A percentile compares a stretch with the other conserved stretches of the same genome.
Conservation (phyloP, 257 asterid species). For the Paraleonurus japonicus region DNA sequence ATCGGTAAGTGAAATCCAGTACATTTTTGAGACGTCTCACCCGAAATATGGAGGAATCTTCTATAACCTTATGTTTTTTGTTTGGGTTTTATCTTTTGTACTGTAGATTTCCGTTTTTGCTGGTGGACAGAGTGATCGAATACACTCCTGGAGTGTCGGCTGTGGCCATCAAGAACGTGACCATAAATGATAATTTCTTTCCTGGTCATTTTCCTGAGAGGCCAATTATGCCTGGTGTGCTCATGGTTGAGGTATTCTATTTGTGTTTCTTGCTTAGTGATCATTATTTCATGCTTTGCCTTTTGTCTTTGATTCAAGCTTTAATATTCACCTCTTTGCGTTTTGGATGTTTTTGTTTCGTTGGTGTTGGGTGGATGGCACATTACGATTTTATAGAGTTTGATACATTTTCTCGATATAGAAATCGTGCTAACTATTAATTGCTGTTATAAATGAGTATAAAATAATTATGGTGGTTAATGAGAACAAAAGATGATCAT, state of each 20-base stretch:
- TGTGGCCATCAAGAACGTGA: slow-evolving; percentile 89
- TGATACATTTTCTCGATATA: background rate
- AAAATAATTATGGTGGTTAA: too few species aligned
- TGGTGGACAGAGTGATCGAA: slow-evolving; percentile 91
- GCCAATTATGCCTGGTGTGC: slow-evolving; percentile 97
- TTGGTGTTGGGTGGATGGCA: background rate
- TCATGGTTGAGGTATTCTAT: slow-evolving; percentile 78
- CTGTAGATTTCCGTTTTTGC: slow-evolving; percentile 74
- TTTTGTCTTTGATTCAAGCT: background rate
- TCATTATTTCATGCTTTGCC: background rate
- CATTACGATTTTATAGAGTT: background rate
- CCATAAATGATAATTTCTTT: slow-evolving; percentile 85
- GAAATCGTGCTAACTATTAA: background rate
- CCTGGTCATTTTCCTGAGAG: slow-evolving; percentile 96
- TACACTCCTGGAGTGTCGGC: slow-evolving; percentile 83
- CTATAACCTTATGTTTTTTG: background rate
- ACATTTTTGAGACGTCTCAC: background rate
- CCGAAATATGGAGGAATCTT: background rate
- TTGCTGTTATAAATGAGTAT: background rate
- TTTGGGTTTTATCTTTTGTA: slow-evolving; percentile 8
- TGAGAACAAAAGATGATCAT: too few species aligned
- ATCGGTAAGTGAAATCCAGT: slow-evolving; percentile 48
- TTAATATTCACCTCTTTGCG: background rate
- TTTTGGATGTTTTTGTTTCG: background rate
- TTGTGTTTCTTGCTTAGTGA: background rate